Evolutionary conservation across 352 stramenopile genomes (phyloP), one percentile per base, ranked within the genome.

Genomic region (Phytophthora podocarpi): DNA sequence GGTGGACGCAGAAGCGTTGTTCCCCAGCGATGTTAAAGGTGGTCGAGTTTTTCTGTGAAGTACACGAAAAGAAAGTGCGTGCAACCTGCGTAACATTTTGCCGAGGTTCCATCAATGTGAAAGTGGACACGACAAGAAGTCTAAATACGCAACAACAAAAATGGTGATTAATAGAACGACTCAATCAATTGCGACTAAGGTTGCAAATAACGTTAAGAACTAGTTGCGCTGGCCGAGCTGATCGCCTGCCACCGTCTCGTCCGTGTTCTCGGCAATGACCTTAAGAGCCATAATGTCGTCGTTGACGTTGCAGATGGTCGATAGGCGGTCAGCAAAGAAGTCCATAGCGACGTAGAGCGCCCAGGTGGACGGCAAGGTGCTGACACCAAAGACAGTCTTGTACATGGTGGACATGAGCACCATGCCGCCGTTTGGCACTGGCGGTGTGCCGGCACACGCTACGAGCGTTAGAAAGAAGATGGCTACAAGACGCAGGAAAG

Each of bases 231-330:
- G 67, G 42, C 80, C 76, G 10, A 91, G 59, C 12, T 85, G 71
- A 31, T 87, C 72, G 11, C 76, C 68, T 36, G 77, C 70, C 31
- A 89, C 74, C 16, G 80, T 91, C 59, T 90, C 78, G 35, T 91
- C 78, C 15, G 82, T 90, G 43, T 74, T 90, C 35, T 90, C 80
- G 7, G 82, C 76, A 34, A 91, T 89, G 30, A 89, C 72, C 56
- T 89, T 87, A 36, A 91, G 74, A 27, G 80, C 82, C 76, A 91
- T 88, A 53, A 88, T 74, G 63, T 92, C 85, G 43, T 90, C 85
- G 49, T 90, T 90, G 6, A 94, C 82, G 46, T 94, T 91, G 67
- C 82, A 87, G 37, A 85, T 63, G 0, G 82, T 85, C n/a, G 64
- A 64, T 30, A 94, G 62, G 42, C 85, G 85, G 24, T 91, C 81